Base-by-base conservation (phyloP, 257 asterid genomes). In the Rehmannia glutinosa region DNA sequence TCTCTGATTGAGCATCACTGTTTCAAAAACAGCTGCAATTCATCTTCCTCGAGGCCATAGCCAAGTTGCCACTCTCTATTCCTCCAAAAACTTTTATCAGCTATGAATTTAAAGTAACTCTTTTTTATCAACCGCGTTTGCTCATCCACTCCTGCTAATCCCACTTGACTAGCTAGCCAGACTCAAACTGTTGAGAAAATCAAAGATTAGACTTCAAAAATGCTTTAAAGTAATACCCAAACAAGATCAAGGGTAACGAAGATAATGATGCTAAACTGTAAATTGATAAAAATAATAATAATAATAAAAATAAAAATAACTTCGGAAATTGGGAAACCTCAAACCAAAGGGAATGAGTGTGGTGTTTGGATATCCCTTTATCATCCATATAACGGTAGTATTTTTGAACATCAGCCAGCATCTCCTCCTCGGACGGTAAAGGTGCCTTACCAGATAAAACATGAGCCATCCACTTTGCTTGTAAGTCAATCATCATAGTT, bases 401-500 rank as follows among this genome's bases (percentile, higher is more conserved):
- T 19, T 70, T 61, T 58, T 80, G 47, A n/a, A 81, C 79, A 19
- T 81, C 83, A 77, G n/a, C 70, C 64, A 74, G 15, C 96, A 86
- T 89, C 25, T 79, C 77, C 63, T 74, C 84, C 54, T 42, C 59
- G 0, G 84, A 75, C 0, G 91, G 94, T 36, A 89, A 75, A 24
- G n/a, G 16, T 0, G 24, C 80, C 62, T 71, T 80, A 5, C 90
- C 88, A 0, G 88, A 82, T 51, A 86, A 60, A 45, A 77, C 78
- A 2, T 24, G 68, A 0, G 95, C 90, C 8, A 84, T 73, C 95
- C 95, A 89, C 80, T 74, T 83, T 5, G 86, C 82, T 80, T 89
- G 96, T 24, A 83, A 62, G 21, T 84, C 95, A 6, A 76, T 4
- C 84, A 64, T 35, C 13, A 6, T 62, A 77, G 81, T 62, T 6